Evolutionary conservation across 139 green algal species (phyloP), one percentile per base, ranked within the genome.

Genomic region (Chlorella sp.): DNA sequence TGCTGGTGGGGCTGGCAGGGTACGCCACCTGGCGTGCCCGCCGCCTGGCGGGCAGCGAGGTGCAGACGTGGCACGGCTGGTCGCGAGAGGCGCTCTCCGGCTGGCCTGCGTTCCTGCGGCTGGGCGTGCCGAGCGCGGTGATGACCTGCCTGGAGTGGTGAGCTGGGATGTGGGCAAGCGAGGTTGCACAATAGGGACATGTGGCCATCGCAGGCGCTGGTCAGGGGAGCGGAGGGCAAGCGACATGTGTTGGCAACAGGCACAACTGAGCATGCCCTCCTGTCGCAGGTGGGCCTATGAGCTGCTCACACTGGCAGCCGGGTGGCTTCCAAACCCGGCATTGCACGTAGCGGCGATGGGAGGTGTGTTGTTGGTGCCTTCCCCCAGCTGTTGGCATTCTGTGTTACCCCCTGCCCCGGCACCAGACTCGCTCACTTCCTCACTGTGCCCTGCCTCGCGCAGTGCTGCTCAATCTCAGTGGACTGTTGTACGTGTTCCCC

Each of bases 141-240:
- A 95, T 94, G 86, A 88, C 91, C 42, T 92, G 84, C 36, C 59
- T 87, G 53, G 90, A 94, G 75, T 94, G 90, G 90, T 91, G 83
- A 53, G 64, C 71, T n/a, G n/a, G n/a, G n/a, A n/a, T n/a, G n/a
- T n/a, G n/a, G n/a, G n/a, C n/a, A n/a, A n/a, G n/a, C n/a, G n/a
- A n/a, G n/a, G n/a, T n/a, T n/a, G n/a, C n/a, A n/a, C n/a, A n/a
- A n/a, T n/a, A n/a, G n/a, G n/a, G n/a, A n/a, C n/a, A n/a, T n/a
- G n/a, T n/a, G n/a, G n/a, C n/a, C n/a, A n/a, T n/a, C n/a, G n/a
- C n/a, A n/a, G n/a, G n/a, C n/a, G n/a, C n/a, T n/a, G n/a, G n/a
- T n/a, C n/a, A n/a, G n/a, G n/a, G n/a, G n/a, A n/a, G n/a, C n/a
- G n/a, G n/a, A n/a, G n/a, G n/a, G n/a, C n/a, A n/a, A n/a, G n/a